Evolutionary conservation across 257 asterid species (phyloP), one percentile per base, ranked within the genome.

Genomic region (Cinchona pubescens): DNA sequence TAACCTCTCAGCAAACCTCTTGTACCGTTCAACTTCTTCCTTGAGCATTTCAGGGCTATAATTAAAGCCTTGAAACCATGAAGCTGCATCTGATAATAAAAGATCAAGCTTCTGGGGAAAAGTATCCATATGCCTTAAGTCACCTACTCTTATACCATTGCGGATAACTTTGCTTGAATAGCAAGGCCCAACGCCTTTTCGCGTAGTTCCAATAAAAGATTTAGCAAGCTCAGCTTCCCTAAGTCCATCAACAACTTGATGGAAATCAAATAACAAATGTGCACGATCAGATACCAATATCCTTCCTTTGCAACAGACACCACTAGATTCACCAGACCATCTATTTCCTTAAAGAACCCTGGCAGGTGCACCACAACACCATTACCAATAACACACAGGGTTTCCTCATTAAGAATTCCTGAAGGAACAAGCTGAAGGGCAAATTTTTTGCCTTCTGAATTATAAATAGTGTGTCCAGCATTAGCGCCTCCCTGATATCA

Each of bases 381-480:
- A 63, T 92, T 95, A 49, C 98, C 99, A 75, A 95, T 88, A 38
- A 87, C 79, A 66, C 88, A 86, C 53, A 76, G 2, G 13, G 81
- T 63, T 16, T 56, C 83, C 79, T 85, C 86, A 29, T 86, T 81
- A 27, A 95, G 96, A 79, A 95, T 95, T 49, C 99, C 99, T 0
- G 98, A 95, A 69, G 99, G 99, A 18, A 95, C 96, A 71, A 95
- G 93, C 84, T 92, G 99, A 59, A 95, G 97, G 1, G 98, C 94
- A 83, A 95, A 95, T 77, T 91, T 95, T 81, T 92, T 91, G 69
- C 99, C 99, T 82, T 91, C 98, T 23, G 99, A 83, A 68, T 95
- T 92, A 84, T 95, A 95, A 69, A 92, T 92, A 35, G 99, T 95
- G 86, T 95, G 99, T 71, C 99, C 99, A 60, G 98, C 99, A 86